Percentiles rank a stretch among this genome's conserved stretches.
These are phyloP conservation scores for Cicer bijugum DNA, from an alignment of 306 rosid genomes.

Conservation along the genomic window DNA sequence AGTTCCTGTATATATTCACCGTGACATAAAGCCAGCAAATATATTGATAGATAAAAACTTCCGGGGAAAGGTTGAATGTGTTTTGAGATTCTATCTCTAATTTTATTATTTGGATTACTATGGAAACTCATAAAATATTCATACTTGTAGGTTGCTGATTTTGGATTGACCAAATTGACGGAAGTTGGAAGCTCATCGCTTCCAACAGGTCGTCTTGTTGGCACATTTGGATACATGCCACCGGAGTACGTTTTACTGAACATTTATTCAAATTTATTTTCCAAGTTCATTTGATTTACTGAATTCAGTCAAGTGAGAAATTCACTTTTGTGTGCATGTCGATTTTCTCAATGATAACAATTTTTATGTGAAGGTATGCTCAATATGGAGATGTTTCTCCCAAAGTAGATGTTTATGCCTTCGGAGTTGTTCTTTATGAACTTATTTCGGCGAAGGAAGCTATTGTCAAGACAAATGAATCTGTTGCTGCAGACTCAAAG, in stretches of 20 bases:
- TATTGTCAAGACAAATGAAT: slow-evolving; percentile 54
- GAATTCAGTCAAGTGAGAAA: slow-evolving; percentile 27
- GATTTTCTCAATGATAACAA: slow-evolving; percentile 24
- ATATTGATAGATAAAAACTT: slow-evolving; percentile 83
- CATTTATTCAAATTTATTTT: slow-evolving; percentile 19
- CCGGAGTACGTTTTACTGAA: slow-evolving; percentile 72
- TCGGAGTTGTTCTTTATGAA: slow-evolving; percentile 92
- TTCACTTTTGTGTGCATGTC: neutral
- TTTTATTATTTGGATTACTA: slow-evolving; percentile 14
- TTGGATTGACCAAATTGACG: slow-evolving; percentile 87
- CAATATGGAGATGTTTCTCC: slow-evolving; percentile 94
- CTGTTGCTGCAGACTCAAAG: slow-evolving; percentile 63
- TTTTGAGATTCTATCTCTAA: slow-evolving; percentile 21
- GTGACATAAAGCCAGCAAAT: slow-evolving; percentile 96
- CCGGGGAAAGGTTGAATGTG: slow-evolving; percentile 75
- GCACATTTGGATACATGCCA: slow-evolving; percentile 98
- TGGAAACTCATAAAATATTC: slow-evolving; percentile 41
- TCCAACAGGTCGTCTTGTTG: slow-evolving; percentile 83
- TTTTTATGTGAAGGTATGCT: slow-evolving; percentile 73
- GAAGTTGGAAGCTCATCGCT: slow-evolving; percentile 85
- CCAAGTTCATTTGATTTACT: neutral
- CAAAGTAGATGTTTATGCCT: slow-evolving; percentile 90
- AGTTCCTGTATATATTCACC: slow-evolving; percentile 94
- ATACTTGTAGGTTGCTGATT: slow-evolving; percentile 82
- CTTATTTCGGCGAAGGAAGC: slow-evolving; percentile 96